Conservation (phyloP, 108 stramenopile genomes). For the Aurantiochytrium sp. region DNA sequence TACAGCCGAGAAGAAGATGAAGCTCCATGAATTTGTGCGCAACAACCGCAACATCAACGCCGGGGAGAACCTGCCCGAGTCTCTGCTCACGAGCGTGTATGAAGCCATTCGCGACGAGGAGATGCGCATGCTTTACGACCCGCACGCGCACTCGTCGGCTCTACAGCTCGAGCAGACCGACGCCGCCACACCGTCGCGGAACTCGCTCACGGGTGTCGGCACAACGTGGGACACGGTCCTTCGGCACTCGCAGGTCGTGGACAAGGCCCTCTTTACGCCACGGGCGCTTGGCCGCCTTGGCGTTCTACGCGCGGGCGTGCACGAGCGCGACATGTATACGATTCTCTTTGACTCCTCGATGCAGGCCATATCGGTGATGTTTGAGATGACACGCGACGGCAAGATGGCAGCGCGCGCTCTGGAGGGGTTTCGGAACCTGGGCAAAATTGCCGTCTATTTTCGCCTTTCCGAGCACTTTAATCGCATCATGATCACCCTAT, state of each 20-base stretch:
- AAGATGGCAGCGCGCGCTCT: conserved; percentile 14
- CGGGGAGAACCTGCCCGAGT: conserved; percentile 70
- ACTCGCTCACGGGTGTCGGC: not conserved
- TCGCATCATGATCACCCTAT: conserved; percentile 1
- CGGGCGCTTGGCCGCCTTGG: not conserved
- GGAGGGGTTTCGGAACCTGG: conserved; percentile 3
- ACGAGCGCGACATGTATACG: conserved; percentile 80
- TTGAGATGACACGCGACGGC: conserved; percentile 27
- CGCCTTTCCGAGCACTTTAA: not conserved
- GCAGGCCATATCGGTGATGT: conserved; percentile 62
- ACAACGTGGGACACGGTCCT: conserved; percentile 40
- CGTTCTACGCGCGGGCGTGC: conserved; percentile 57
- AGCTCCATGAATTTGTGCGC: conserved; percentile 74
- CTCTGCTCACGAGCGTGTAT: conserved; percentile 72
- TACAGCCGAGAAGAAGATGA: conserved; percentile 77
- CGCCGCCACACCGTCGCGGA: conserved; percentile 29
- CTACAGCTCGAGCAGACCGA: conserved; percentile 37
- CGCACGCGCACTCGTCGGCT: conserved; percentile 29
- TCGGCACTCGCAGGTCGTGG: conserved; percentile 50
- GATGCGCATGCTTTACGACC: conserved; percentile 61
- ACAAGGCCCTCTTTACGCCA: not conserved
- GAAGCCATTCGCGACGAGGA: conserved; percentile 63
- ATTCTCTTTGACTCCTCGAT: conserved; percentile 61
- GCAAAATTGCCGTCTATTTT: not conserved
- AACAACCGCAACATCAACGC: conserved; percentile 85